Evolutionary conservation across 2,329 filamentous ascomycete species (phyloP).

Genomic region (Ascochyta viciae-villosae): DNA sequence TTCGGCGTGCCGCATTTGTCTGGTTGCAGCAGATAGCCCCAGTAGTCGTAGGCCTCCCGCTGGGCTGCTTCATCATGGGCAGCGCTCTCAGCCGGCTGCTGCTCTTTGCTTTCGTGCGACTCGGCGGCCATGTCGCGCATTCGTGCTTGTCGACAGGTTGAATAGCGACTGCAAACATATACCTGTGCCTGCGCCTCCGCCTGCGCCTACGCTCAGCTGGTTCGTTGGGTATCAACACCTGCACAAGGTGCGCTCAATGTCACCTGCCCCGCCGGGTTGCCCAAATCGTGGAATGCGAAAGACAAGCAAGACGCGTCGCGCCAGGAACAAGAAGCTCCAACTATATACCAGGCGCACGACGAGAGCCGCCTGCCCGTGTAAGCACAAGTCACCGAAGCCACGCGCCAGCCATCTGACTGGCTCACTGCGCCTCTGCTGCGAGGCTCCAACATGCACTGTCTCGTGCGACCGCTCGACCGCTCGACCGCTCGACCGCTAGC

Average conservation of each 20-base stretch:
- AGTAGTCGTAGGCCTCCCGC: conserved; percentile 57
- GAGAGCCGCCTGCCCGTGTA: conserved; percentile 3
- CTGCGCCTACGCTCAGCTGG: conserved; percentile 11
- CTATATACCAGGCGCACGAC: background rate
- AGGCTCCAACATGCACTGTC: conserved; percentile 27
- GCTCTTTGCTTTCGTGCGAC: conserved; percentile 28
- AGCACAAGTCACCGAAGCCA: conserved; percentile 18
- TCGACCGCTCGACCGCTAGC: conserved; percentile 18
- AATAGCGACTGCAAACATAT: conserved; percentile 13
- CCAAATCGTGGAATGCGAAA: conserved; percentile 15
- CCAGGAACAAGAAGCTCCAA: background rate
- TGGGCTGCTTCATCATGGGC: conserved; percentile 39
- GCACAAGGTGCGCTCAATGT: conserved; percentile 29
- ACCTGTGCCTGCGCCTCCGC: no score
- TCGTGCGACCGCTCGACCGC: conserved; percentile 22
- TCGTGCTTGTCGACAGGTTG: conserved; percentile 9
- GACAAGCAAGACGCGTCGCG: conserved; percentile 9
- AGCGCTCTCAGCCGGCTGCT: conserved; percentile 26
- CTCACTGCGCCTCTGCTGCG: conserved; percentile 35
- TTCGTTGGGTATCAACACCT: conserved; percentile 25
- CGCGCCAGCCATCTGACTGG: conserved; percentile 34
- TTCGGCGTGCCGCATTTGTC: conserved; percentile 59
- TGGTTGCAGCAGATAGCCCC: conserved; percentile 59
- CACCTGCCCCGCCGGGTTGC: conserved; percentile 23
- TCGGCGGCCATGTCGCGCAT: conserved; percentile 39